A percentile compares a stretch with the other conserved stretches of the same genome.
Conservation (phyloP, 306 rosid species). For the Echinosophora koreensis region DNA sequence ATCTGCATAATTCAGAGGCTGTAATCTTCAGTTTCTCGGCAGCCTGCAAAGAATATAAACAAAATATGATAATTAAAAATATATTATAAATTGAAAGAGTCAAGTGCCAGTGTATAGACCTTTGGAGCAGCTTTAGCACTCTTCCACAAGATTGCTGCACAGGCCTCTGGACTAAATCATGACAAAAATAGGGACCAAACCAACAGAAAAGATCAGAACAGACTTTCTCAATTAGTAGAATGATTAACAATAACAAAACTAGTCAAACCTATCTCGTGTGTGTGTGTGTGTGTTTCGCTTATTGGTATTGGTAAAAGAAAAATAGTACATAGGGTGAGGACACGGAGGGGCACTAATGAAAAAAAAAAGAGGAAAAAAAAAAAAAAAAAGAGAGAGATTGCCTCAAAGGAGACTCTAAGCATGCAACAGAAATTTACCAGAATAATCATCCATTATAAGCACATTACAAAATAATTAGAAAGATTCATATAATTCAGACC, state of each 20-base stretch:
- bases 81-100: constrained; percentile 8
- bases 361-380: neutral
- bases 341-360: neutral
- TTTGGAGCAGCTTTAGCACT: constrained; percentile 85
- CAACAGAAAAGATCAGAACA: constrained; percentile 46
- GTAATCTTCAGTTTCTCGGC: constrained; percentile 87
- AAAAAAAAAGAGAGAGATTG: neutral
- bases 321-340: neutral
- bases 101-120: constrained; percentile 55
- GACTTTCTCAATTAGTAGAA: constrained; percentile 10
- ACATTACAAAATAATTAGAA: constrained; percentile 8
- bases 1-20: constrained; percentile 67
- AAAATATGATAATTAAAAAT: constrained; percentile 31
- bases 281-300: neutral
- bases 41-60: constrained; percentile 64
- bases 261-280: neutral
- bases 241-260: constrained; percentile 4
- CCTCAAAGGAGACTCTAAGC: neutral
- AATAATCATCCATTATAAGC: constrained; percentile 3
- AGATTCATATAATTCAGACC: neutral
- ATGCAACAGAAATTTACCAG: constrained; percentile 2
- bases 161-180: constrained; percentile 88
- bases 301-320: neutral
- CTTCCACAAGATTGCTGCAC: constrained; percentile 99
- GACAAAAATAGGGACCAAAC: constrained; percentile 52